A percentile compares a stretch with the other conserved stretches of the same genome.
Conservation (phyloP, 192 early-diverging fungal species). For the Backusella tuberculispora region DNA sequence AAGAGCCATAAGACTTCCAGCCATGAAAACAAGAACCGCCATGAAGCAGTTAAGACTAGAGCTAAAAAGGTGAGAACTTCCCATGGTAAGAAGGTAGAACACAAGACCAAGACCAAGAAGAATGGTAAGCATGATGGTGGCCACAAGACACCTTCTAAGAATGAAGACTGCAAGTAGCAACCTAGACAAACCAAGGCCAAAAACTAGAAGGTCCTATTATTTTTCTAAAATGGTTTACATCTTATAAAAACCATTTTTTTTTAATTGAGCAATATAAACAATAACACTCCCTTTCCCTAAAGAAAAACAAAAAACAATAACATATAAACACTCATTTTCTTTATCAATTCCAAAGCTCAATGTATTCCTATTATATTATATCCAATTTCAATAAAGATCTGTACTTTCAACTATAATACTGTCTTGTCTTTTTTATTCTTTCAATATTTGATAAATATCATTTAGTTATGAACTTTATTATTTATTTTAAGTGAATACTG, state of each 20-base stretch:
- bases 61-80: background rate
- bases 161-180: no score
- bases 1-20: background rate
- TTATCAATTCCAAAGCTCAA: background rate
- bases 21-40: background rate
- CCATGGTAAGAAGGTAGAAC: background rate
- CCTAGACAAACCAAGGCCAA: background rate
- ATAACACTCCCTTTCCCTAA: no score
- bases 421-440: background rate
- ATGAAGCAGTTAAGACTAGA: background rate
- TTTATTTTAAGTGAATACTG: no score
- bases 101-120: background rate
- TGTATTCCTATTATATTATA: conserved; percentile 8
- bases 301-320: background rate
- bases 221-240: background rate
- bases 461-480: no score
- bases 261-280: background rate
- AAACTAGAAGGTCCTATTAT: background rate
- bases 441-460: no score
- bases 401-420: background rate
- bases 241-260: background rate
- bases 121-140: no score
- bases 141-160: no score
- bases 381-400: conserved; percentile 3
- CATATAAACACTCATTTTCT: background rate